Evolutionary conservation across 768 basidiomycete species (phyloP).

Genomic region (Gloeophyllum trabeum): DNA sequence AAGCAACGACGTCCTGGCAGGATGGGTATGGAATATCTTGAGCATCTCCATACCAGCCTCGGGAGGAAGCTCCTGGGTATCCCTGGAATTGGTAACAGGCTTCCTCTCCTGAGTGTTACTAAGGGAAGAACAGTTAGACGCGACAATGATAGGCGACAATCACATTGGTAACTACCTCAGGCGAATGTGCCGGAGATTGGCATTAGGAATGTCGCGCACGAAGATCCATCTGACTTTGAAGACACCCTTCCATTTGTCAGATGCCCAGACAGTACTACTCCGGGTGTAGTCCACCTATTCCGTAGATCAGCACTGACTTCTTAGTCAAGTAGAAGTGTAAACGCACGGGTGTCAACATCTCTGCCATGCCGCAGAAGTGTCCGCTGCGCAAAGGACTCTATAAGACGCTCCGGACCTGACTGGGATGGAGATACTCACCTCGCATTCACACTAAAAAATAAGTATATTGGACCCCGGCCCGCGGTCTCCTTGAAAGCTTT

Average conservation of each 20-base stretch:
- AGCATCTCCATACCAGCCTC: constrained; percentile 97
- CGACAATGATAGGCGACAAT: too few relatives aligned
- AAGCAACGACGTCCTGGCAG: constrained; percentile 82
- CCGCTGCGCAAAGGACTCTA: constrained; percentile 54
- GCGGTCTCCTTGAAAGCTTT: constrained; percentile 95
- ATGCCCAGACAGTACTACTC: constrained; percentile 96
- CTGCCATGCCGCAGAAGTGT: constrained; percentile 97
- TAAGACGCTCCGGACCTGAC: too few relatives aligned
- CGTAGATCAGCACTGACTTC: not conserved
- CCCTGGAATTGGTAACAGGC: constrained; percentile 95
- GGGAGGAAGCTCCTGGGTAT: constrained; percentile 92
- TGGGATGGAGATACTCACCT: constrained; percentile 31
- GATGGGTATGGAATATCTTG: constrained; percentile 88
- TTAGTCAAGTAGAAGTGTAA: not conserved
- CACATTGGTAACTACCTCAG: constrained; percentile 44
- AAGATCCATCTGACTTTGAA: constrained; percentile 98
- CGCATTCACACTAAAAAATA: constrained; percentile 97
- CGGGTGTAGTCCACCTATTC: constrained; percentile 79
- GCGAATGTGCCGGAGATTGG: constrained; percentile 81
- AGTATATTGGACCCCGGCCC: constrained; percentile 87
- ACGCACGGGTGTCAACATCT: constrained; percentile 84
- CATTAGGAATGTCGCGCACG: constrained; percentile 90
- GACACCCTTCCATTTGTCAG: constrained; percentile 99
- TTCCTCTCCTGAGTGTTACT: constrained; percentile 98
- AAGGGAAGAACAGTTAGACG: too few relatives aligned